Evolutionary conservation across 2,329 filamentous ascomycete genomes (phyloP), one percentile per base, ranked within the genome.

Genomic region (Scorias spongiosa): DNA sequence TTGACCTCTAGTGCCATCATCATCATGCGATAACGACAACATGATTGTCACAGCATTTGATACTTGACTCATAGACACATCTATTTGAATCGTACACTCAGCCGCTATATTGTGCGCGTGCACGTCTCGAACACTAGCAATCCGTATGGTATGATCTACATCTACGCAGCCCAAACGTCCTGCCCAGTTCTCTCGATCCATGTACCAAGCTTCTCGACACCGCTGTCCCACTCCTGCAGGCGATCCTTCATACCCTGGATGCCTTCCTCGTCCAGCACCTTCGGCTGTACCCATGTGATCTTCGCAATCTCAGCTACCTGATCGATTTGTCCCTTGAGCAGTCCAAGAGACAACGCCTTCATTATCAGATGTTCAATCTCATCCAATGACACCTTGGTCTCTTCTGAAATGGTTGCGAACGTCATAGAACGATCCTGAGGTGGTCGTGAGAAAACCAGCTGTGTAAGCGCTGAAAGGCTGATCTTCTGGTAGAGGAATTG

Each of bases 251-350:
- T 95, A 57, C 80, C 84, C 57, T 83, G 84, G 55, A 98, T 94
- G 70, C 96, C 91, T 65, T 78, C 80, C 78, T 88, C 86, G 63
- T 96, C 91, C 53, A 98, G 68, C 29, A 98, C 88, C 75, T 96
- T 96, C 17, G 91, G 91, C 69, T 98, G 91, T 46, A 98, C 91
- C 91, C 91, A 98, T 57, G 89, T 89, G 66, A 98, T 95, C 61
- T 88, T 79, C 38, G 91, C 91, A 53, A 96, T 79, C 65, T 88
- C 81, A 40, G 86, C 86, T 29, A 98, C 91, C 68, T 98, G 89
- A 63, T 98, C 91, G 56, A 98, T 96, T 45, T 84, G 91, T 39
- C 91, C 91, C 53, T 82, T 77, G 53, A 98, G 69, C 54, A 98
- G 70, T 1, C 91, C 91, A 54, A 98, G 66, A 59, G 88, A 95